Conservation (phyloP, 179 eudicot species). For the Vitellaria paradoxa region DNA sequence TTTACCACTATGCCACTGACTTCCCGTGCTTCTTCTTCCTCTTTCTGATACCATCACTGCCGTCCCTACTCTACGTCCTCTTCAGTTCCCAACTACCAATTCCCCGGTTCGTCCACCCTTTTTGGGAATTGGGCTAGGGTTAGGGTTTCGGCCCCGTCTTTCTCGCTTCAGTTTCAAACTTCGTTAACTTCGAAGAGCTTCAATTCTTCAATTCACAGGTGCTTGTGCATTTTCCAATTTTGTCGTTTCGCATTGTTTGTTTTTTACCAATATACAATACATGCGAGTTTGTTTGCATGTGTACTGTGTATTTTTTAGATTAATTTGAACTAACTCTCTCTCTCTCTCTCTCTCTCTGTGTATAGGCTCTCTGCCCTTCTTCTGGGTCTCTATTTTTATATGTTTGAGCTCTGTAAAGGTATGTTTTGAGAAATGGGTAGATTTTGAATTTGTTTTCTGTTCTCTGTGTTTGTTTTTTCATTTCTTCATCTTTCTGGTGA, state of each 20-base stretch:
- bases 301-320: neutral
- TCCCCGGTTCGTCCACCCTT: neutral
- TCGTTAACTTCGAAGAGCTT: constrained; percentile 1
- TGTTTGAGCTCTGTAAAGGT: neutral
- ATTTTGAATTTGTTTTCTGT: no score
- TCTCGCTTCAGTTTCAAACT: constrained; percentile 9
- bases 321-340: neutral
- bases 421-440: neutral
- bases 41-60: neutral
- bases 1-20: constrained; percentile 30
- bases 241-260: constrained; percentile 32
- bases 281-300: neutral
- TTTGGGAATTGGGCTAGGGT: constrained; percentile 4
- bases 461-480: neutral
- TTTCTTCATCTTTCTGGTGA: neutral
- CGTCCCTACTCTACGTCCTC: neutral
- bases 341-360: neutral
- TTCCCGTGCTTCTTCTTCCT: neutral
- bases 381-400: neutral
- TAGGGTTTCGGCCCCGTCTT: constrained; percentile 15
- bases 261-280: neutral
- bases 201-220: constrained; percentile 29
- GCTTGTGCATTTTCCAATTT: constrained; percentile 15
- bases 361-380: neutral
- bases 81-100: constrained; percentile 19